Conservation (phyloP, 345 rosid genomes). For the Pugionium cornutum region DNA sequence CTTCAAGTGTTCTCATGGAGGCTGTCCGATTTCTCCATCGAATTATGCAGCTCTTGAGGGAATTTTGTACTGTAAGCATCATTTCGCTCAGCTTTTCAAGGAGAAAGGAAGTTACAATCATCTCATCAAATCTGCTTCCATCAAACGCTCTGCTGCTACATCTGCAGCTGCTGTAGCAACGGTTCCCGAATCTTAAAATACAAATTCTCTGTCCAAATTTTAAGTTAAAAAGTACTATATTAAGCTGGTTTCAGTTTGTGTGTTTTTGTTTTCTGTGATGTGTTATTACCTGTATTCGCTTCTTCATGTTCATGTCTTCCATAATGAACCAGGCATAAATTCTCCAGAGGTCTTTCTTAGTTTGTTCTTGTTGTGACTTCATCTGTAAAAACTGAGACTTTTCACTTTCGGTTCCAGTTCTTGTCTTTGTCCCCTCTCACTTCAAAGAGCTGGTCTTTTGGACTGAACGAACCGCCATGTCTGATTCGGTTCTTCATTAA, state of each 20-base stretch:
- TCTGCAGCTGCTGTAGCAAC: conserved; percentile 67
- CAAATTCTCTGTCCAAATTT: not conserved
- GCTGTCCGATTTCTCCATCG: conserved; percentile 87
- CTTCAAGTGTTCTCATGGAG: conserved; percentile 95
- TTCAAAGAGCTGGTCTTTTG: not conserved
- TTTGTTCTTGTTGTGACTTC: conserved; percentile 23
- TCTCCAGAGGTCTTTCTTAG: not conserved
- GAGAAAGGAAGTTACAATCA: conserved; percentile 99
- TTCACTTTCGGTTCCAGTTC: not conserved
- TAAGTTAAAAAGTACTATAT: conserved; percentile 6
- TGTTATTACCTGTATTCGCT: not conserved
- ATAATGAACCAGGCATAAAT: conserved; percentile 8
- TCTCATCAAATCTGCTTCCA: conserved; percentile 76
- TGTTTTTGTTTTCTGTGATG: conserved; percentile 7
- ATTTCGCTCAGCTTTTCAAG: conserved; percentile 95
- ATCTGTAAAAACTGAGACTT: conserved; percentile 3
- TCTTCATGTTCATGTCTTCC: conserved; percentile 21
- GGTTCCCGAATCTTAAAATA: conserved; percentile 60
- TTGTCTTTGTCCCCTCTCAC: not conserved
- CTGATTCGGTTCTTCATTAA: not conserved
- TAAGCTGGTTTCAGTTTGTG: conserved; percentile 9
- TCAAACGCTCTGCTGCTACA: conserved; percentile 67
- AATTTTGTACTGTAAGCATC: conserved; percentile 89
- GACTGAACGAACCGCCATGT: not conserved
- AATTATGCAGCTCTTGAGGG: conserved; percentile 98